These are phyloP conservation scores for Cercospora citrullina DNA, from an alignment of 2,329 filamentous ascomycete species.

Conservation along the genomic window DNA sequence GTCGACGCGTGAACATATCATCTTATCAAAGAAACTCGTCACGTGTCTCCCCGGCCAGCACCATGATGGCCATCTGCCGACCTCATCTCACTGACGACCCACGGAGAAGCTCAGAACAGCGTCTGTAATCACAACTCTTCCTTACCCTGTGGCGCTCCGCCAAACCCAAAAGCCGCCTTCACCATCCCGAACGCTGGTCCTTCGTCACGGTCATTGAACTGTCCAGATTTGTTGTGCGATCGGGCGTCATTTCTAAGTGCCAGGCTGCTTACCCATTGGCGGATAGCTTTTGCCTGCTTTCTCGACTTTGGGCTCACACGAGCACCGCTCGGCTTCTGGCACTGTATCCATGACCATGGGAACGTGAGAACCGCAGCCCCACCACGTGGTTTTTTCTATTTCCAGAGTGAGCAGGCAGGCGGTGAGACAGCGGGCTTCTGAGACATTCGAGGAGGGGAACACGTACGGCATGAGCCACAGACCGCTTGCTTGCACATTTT, in stretches of 20 bases:
- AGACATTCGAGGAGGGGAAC: neutral
- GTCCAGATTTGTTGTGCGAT: neutral
- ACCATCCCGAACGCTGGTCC: constrained; percentile 34
- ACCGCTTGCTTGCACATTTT: constrained; percentile 66
- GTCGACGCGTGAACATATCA: neutral
- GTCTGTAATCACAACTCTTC: constrained; percentile 28
- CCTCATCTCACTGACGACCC: neutral
- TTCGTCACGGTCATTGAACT: constrained; percentile 23
- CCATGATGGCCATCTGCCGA: neutral
- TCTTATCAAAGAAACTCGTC: neutral
- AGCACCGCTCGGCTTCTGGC: constrained; percentile 61
- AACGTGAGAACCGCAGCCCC: constrained; percentile 37
- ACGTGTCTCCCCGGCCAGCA: neutral
- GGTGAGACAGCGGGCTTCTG: neutral
- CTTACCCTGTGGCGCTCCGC: constrained; percentile 22
- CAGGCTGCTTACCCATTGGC: constrained; percentile 53
- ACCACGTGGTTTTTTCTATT: constrained; percentile 38
- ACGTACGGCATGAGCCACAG: constrained; percentile 56
- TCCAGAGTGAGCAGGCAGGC: constrained; percentile 17
- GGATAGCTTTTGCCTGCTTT: constrained; percentile 63
- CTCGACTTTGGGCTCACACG: constrained; percentile 64
- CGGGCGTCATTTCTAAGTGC: neutral
- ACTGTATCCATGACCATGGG: constrained; percentile 58
- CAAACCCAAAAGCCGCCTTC: constrained; percentile 36
- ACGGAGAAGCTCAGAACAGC: neutral